Conservation (phyloP, 306 rosid genomes). For the Hylodesmum podocarpum region DNA sequence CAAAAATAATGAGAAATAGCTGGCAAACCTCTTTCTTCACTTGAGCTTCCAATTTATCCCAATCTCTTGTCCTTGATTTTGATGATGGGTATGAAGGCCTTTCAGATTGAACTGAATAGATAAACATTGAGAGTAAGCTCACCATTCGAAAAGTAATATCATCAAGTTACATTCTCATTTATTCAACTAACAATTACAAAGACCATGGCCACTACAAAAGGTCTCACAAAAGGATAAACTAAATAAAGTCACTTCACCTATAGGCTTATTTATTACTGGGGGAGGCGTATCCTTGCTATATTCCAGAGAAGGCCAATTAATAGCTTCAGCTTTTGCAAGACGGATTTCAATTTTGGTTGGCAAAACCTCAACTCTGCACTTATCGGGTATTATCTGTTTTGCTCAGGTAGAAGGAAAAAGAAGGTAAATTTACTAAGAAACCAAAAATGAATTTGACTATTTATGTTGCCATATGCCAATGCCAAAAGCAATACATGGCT, state of each 20-base stretch:
- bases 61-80: slow-evolving; percentile 60
- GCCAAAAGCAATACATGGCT: not conserved
- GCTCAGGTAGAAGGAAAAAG: slow-evolving; percentile 24
- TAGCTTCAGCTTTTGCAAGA: slow-evolving; percentile 76
- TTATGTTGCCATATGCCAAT: not conserved
- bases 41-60: slow-evolving; percentile 93
- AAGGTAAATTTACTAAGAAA: slow-evolving; percentile 6
- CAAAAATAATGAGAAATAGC: not conserved
- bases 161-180: not conserved
- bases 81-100: slow-evolving; percentile 85
- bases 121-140: not conserved
- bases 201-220: not conserved
- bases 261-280: slow-evolving; percentile 34
- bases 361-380: slow-evolving; percentile 62
- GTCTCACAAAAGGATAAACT: not conserved
- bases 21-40: slow-evolving; percentile 78
- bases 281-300: slow-evolving; percentile 55
- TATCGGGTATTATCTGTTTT: slow-evolving; percentile 74
- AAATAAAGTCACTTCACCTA: slow-evolving; percentile 43
- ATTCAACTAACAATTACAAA: not conserved
- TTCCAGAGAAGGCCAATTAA: slow-evolving; percentile 75
- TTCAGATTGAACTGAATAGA: slow-evolving; percentile 54
- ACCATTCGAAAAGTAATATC: slow-evolving; percentile 23
- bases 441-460: not conserved
- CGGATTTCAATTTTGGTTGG: slow-evolving; percentile 86